Base-by-base conservation (phyloP, 176 grass and related monocot species). In the Poa pratensis region DNA sequence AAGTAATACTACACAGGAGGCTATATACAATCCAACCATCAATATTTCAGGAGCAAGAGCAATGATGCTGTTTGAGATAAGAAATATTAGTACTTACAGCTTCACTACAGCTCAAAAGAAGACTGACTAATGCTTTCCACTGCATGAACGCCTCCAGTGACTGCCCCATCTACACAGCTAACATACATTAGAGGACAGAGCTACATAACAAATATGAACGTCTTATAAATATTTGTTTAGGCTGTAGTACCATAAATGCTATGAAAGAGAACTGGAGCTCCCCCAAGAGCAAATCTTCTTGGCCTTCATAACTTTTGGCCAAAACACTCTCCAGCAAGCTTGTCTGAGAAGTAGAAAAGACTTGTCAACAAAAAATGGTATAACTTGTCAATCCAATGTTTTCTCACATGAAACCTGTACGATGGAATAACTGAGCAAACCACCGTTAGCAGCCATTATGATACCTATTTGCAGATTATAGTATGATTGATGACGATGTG, bases 101-200 rank as follows among this genome's bases (percentile, higher is more conserved):
- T 79, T 98, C 74, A 11, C 48, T 86, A 37, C 96, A 95, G 83
- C 91, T 93, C 57, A 98, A 89, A 85, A 98, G 91, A 95, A 98
- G 93, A 83, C 69, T 87, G 83, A 94, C 42, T 58, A 98, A 73
- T 86, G 91, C 79, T 86, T 98, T 98, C 93, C 96, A 98, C 43
- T 98, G 96, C 86, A 90, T 84, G 79, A 98, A 95, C 45, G 89
- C 89, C 86, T 98, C 93, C 37, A 95, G 81, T 19, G 93, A 98
- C 27, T 95, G 93, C 11, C 91, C 93, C 91, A 98, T 98, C 96
- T 98, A 60, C 82, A 79, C 51, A 84, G 66, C 32, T 73, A 51
- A 79, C 69, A 82, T 68, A 61, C 18, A 24, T 88, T 80, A 85
- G 59, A 57, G 3, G 77, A 73, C 14, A 64, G 37, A 62, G 5